These are phyloP conservation scores for Myriosclerotinia duriaeana DNA, from an alignment of 2,329 filamentous ascomycete species.

Conservation along the genomic window DNA sequence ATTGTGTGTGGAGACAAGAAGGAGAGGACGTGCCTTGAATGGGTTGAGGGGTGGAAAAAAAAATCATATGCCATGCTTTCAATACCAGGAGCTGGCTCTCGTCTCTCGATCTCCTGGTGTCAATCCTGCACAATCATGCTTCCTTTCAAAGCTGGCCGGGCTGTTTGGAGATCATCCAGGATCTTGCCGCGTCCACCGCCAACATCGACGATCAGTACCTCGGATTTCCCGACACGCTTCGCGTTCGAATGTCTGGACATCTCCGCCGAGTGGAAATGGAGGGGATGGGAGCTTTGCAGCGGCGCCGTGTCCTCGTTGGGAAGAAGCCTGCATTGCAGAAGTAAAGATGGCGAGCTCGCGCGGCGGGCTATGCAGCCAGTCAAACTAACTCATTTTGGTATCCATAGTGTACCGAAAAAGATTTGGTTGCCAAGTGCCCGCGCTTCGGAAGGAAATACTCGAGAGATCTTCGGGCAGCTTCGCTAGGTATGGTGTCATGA, in stretches of 20 bases:
- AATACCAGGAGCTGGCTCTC: slow-evolving; percentile 4
- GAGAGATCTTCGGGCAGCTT: too few species aligned
- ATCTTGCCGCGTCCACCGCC: slow-evolving; percentile 24
- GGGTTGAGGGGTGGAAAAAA: slow-evolving; percentile 43
- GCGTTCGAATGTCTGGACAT: neutral
- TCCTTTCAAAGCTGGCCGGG: slow-evolving; percentile 23
- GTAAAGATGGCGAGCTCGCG: slow-evolving; percentile 5
- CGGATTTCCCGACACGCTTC: neutral
- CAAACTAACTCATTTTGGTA: slow-evolving; percentile 5
- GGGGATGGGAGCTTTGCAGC: neutral
- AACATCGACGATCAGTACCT: slow-evolving; percentile 22
- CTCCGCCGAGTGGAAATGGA: neutral
- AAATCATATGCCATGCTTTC: slow-evolving; percentile 39
- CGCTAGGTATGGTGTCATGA: too few species aligned
- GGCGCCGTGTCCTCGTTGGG: neutral
- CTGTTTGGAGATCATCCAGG: slow-evolving; percentile 21
- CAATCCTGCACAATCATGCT: slow-evolving; percentile 33
- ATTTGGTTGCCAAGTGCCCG: neutral
- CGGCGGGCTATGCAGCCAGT: slow-evolving; percentile 4
- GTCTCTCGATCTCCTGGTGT: slow-evolving; percentile 25
- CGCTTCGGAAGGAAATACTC: too few species aligned
- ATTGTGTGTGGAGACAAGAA: neutral
- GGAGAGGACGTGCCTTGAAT: slow-evolving; percentile 27
- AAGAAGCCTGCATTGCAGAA: slow-evolving; percentile 6
- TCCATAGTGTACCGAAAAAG: slow-evolving; percentile 4